Conservation (phyloP, 176 grass and related monocot genomes). For the Ananas comosus region DNA sequence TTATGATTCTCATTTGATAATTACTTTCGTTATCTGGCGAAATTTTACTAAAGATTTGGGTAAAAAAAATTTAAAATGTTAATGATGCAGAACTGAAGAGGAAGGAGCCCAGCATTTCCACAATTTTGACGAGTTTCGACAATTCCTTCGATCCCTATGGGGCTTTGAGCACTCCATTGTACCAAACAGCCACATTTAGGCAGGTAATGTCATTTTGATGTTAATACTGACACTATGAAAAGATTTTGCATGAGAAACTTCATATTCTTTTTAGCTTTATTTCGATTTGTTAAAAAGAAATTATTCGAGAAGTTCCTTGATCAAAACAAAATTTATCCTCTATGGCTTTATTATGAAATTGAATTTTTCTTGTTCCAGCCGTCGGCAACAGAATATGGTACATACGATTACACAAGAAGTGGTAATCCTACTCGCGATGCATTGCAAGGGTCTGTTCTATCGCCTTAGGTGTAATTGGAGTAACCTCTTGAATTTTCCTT, state of each 20-base stretch:
- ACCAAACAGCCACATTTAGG: constrained; percentile 96
- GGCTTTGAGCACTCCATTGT: constrained; percentile 82
- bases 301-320: neutral
- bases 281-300: neutral
- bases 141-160: constrained; percentile 82
- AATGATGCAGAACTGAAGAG: constrained; percentile 26
- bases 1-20: neutral
- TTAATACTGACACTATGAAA: neutral
- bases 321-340: constrained; percentile 23
- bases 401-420: constrained; percentile 97
- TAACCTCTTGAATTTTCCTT: neutral
- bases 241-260: neutral
- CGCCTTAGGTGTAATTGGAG: neutral
- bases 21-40: neutral
- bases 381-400: constrained; percentile 73
- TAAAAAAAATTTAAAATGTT: neutral
- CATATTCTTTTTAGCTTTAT: neutral
- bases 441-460: constrained; percentile 58
- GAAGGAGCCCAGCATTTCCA: constrained; percentile 72
- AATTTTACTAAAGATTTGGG: neutral
- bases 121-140: constrained; percentile 65
- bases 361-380: constrained; percentile 31
- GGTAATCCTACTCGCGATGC: constrained; percentile 97
- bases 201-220: constrained; percentile 37
- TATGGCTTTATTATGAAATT: neutral